Percentiles rank a stretch among this genome's conserved stretches.
phyloP scores from a whole-genome alignment of 306 rosid genomes.

The Biancaea sappan region DNA sequence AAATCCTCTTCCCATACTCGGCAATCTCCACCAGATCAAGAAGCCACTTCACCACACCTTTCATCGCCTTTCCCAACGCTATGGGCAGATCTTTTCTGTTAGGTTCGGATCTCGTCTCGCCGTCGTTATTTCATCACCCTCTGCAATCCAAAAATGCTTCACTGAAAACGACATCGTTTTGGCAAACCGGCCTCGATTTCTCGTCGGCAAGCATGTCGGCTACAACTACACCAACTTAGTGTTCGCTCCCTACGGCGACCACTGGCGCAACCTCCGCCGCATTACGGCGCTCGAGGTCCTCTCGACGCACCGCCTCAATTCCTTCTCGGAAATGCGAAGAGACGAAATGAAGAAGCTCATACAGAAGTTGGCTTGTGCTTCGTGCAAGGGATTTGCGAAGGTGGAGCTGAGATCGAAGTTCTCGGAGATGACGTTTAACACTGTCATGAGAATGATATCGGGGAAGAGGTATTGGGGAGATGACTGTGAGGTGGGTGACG shows the following conservation, averaged over 20 bases:
- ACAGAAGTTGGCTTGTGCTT: neutral
- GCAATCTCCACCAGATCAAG: conserved; percentile 35
- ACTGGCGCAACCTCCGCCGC: conserved; percentile 8
- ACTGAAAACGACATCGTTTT: conserved; percentile 47
- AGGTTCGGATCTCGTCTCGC: conserved; percentile 10
- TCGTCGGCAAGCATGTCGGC: conserved; percentile 33
- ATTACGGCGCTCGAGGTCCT: conserved; percentile 37
- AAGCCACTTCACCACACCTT: conserved; percentile 31
- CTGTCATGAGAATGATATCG: conserved; percentile 44
- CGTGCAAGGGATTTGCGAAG: neutral
- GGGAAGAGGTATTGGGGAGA: conserved; percentile 48
- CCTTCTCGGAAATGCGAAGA: conserved; percentile 12
- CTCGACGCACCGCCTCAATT: conserved; percentile 25
- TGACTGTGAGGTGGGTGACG: conserved; percentile 26
- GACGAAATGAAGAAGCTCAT: conserved; percentile 35
- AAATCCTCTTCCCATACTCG: conserved; percentile 37
- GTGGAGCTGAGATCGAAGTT: conserved; percentile 38
- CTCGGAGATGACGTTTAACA: conserved; percentile 39
- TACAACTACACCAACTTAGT: neutral
- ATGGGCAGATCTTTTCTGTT: conserved; percentile 32
- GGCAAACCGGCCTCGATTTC: conserved; percentile 43
- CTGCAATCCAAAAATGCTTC: conserved; percentile 46
- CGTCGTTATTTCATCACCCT: conserved; percentile 37
- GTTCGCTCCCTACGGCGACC: neutral
- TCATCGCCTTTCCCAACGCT: conserved; percentile 28